These are phyloP conservation scores for Fraxinus sp. DNA, from an alignment of 305 asterid species.

Conservation along the genomic window DNA sequence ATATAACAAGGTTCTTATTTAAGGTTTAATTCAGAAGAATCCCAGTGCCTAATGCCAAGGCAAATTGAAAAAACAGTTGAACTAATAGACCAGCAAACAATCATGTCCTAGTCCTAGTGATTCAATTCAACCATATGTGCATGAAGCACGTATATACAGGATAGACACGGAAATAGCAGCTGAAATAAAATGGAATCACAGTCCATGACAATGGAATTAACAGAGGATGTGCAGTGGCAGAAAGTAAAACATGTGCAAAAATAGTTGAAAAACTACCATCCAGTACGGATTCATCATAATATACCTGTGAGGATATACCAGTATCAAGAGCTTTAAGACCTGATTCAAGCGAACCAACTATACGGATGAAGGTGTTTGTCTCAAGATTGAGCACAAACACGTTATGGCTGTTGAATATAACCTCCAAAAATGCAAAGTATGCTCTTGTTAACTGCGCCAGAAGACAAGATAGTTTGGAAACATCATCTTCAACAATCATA, in stretches of 20 bases:
- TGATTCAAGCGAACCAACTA: slow-evolving; percentile 90
- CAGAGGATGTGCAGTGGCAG: not conserved
- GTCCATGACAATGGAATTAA: not conserved
- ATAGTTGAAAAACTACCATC: slow-evolving; percentile 18
- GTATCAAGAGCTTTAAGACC: slow-evolving; percentile 92
- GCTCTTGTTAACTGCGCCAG: slow-evolving; percentile 83
- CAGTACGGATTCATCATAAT: slow-evolving; percentile 14
- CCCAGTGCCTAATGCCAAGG: not conserved
- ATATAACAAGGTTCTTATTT: not conserved
- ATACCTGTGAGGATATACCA: slow-evolving; percentile 86
- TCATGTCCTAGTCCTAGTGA: not conserved
- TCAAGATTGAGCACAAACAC: slow-evolving; percentile 72
- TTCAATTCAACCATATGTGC: not conserved
- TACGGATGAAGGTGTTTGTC: slow-evolving; percentile 75
- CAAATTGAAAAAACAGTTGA: not conserved
- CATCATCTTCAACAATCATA: not conserved
- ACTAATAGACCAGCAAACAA: not conserved
- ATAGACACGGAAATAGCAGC: not conserved
- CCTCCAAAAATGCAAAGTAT: slow-evolving; percentile 88
- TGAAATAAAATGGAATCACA: not conserved
- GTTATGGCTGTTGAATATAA: slow-evolving; percentile 78
- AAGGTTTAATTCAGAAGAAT: not conserved
- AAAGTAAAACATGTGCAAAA: slow-evolving; percentile 8
- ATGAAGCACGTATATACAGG: not conserved
- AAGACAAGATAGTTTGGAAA: slow-evolving; percentile 8